Conservation (phyloP, 2,329 filamentous ascomycete genomes). For the Penicillium sp. region DNA sequence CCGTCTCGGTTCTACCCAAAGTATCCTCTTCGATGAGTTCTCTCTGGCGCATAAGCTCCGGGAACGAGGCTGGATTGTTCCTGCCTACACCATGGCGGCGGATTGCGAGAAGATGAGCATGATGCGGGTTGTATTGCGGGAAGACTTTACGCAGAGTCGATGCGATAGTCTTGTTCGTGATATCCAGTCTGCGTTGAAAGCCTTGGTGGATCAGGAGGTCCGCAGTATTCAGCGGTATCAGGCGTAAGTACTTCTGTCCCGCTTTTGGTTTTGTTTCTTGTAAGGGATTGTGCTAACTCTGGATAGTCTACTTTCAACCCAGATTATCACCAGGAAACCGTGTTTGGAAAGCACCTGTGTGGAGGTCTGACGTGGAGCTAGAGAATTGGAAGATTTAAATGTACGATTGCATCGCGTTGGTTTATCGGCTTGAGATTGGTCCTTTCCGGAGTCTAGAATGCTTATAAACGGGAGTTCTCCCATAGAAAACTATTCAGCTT, state of each 20-base stretch:
- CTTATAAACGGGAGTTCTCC: no score
- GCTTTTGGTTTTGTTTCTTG: background rate
- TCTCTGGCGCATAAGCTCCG: constrained; percentile 81
- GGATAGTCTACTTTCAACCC: background rate
- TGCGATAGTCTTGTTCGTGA: constrained; percentile 78
- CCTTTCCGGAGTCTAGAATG: background rate
- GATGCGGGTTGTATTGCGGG: constrained; percentile 86
- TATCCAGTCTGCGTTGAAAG: constrained; percentile 72
- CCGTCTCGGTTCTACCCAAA: constrained; percentile 63
- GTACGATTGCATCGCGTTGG: background rate
- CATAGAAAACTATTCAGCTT: no score
- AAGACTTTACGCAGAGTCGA: constrained; percentile 82
- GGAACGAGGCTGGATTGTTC: constrained; percentile 87
- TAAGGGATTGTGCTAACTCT: background rate
- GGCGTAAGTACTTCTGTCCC: constrained; percentile 51
- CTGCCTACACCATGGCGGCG: constrained; percentile 97
- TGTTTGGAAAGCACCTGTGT: background rate
- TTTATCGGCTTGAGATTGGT: background rate
- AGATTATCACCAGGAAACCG: background rate
- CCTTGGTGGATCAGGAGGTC: constrained; percentile 73
- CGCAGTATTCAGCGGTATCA: constrained; percentile 69
- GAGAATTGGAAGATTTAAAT: background rate
- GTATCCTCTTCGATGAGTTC: constrained; percentile 70
- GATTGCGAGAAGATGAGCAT: constrained; percentile 84
- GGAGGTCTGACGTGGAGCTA: background rate